phyloP scores from a whole-genome alignment of 805 yeast species.

The Yarrowia sp. region DNA sequence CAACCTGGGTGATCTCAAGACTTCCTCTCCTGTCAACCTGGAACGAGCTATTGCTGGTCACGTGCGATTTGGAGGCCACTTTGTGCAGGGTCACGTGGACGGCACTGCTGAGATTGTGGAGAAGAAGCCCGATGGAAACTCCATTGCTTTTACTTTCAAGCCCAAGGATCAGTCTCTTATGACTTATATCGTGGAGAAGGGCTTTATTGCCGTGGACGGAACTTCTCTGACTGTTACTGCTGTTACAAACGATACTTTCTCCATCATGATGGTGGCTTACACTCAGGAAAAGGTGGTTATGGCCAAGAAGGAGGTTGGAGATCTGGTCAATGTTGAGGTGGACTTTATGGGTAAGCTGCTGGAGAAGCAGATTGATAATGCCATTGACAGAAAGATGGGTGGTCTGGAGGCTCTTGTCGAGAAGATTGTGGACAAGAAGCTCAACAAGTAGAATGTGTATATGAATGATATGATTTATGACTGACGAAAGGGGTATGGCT shows the following conservation, averaged over 20 bases:
- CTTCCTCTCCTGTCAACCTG: conserved; percentile 69
- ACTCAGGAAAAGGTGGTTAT: conserved; percentile 80
- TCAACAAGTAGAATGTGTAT: conserved; percentile 31
- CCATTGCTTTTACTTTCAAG: conserved; percentile 71
- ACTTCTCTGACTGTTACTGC: conserved; percentile 83
- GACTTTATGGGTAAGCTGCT: conserved; percentile 90
- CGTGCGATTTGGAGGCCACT: conserved; percentile 91
- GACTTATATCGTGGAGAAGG: conserved; percentile 87
- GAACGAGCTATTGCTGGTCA: conserved; percentile 88
- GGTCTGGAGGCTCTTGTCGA: conserved; percentile 51
- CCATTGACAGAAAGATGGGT: conserved; percentile 56
- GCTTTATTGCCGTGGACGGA: conserved; percentile 91
- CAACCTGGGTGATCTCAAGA: conserved; percentile 59
- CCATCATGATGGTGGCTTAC: conserved; percentile 87
- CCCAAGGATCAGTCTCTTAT: conserved; percentile 58
- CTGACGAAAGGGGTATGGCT: no score
- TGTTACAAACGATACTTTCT: conserved; percentile 59
- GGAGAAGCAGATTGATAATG: conserved; percentile 73
- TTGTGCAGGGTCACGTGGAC: conserved; percentile 97
- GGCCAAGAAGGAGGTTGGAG: conserved; percentile 63
- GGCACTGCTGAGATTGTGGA: conserved; percentile 68
- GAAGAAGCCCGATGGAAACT: conserved; percentile 61
- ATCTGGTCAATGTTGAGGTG: conserved; percentile 83
- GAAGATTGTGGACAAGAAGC: conserved; percentile 47
- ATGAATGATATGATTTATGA: no score